Conservation (phyloP, 176 grass and related monocot genomes). For the Bothriochloa decipiens region DNA sequence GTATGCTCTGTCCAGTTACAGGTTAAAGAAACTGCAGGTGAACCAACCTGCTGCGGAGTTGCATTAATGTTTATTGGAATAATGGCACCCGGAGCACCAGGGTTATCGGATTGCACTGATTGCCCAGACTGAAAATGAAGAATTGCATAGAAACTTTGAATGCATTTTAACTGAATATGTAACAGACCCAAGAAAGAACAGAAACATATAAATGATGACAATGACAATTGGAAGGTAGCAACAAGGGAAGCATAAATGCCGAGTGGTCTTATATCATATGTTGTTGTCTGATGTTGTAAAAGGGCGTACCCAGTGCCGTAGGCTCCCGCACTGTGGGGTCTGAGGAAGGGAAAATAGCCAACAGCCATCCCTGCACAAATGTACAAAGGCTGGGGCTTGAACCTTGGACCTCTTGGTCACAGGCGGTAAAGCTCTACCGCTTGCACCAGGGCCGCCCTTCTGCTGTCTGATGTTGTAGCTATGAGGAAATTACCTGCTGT, state of each 20-base stretch:
- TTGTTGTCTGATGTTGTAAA: neutral
- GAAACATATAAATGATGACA: slow-evolving; percentile 28
- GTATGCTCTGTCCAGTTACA: slow-evolving; percentile 98
- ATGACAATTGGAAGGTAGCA: slow-evolving; percentile 6
- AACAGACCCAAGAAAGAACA: slow-evolving; percentile 10
- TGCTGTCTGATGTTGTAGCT: neutral
- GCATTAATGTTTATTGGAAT: slow-evolving; percentile 52
- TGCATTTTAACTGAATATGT: slow-evolving; percentile 15
- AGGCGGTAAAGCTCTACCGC: too few relatives aligned
- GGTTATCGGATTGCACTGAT: slow-evolving; percentile 49
- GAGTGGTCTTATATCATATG: slow-evolving; percentile 17
- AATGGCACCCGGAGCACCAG: slow-evolving; percentile 56
- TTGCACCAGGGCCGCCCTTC: too few relatives aligned
- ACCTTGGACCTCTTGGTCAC: too few relatives aligned
- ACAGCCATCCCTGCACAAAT: too few relatives aligned
- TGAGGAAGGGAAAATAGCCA: too few relatives aligned
- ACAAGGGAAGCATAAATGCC: slow-evolving; percentile 23
- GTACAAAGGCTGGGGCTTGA: too few relatives aligned
- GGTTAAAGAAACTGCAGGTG: slow-evolving; percentile 68
- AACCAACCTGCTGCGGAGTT: slow-evolving; percentile 55
- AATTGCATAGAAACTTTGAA: slow-evolving; percentile 19
- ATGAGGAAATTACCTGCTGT: slow-evolving; percentile 66
- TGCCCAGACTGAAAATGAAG: slow-evolving; percentile 57
- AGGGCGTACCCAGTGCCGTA: too few relatives aligned
- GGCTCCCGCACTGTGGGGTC: too few relatives aligned